Percentiles rank a stretch among this genome's conserved stretches.
Conservation (phyloP, 2,329 filamentous ascomycete species). For the Dactylellina sp. region DNA sequence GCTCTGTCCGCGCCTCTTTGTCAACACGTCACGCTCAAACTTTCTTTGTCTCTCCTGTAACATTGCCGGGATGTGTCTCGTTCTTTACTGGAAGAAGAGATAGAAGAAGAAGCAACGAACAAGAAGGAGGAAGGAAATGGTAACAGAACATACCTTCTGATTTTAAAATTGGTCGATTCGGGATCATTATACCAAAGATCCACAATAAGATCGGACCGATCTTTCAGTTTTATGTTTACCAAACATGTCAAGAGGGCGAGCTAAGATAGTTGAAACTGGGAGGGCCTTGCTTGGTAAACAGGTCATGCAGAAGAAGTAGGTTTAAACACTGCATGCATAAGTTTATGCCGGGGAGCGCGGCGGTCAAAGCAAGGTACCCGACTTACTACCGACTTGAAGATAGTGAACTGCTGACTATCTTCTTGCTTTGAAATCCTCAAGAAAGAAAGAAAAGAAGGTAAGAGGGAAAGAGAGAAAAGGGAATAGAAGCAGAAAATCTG, state of each 20-base stretch:
- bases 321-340: conserved; percentile 25
- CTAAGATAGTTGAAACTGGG: too few relatives aligned
- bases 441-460: neutral
- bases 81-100: too few relatives aligned
- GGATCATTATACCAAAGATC: too few relatives aligned
- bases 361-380: conserved; percentile 24
- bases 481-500: neutral
- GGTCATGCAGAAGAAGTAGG: conserved; percentile 21
- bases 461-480: neutral
- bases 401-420: conserved; percentile 1
- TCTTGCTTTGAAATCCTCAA: neutral
- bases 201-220: too few relatives aligned
- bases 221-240: too few relatives aligned
- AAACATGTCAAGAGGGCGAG: too few relatives aligned
- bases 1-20: conserved; percentile 41
- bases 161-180: too few relatives aligned
- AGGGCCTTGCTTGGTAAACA: neutral
- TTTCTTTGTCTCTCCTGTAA: conserved; percentile 11
- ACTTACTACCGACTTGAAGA: neutral
- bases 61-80: neutral
- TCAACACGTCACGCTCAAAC: conserved; percentile 44
- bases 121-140: too few relatives aligned
- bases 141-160: too few relatives aligned
- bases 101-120: too few relatives aligned
- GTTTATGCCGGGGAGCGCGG: neutral